Evolutionary conservation across 257 asterid species (phyloP).

Genomic region (Gentiana straminea): DNA sequence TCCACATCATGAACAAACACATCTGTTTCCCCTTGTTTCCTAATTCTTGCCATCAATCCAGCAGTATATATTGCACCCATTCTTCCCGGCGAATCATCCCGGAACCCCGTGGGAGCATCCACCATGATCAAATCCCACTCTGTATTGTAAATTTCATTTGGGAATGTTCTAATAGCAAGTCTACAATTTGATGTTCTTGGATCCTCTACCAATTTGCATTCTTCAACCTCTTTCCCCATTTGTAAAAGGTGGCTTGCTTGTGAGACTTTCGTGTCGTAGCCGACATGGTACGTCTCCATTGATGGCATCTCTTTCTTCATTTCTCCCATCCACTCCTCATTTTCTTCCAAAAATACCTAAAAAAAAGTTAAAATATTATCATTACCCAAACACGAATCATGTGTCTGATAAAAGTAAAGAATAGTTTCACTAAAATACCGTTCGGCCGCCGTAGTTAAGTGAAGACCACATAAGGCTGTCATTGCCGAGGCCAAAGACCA

Average conservation of each 20-base stretch:
- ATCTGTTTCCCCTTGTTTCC: constrained; percentile 55
- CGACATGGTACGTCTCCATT: constrained; percentile 55
- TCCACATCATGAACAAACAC: constrained; percentile 87
- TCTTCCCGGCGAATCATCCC: constrained; percentile 66
- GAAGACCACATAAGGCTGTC: constrained; percentile 88
- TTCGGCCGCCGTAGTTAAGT: constrained; percentile 73
- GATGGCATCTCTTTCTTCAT: constrained; percentile 43
- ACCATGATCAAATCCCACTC: constrained; percentile 93
- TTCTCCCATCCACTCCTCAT: constrained; percentile 46
- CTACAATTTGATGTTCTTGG: constrained; percentile 66
- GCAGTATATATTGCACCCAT: constrained; percentile 85
- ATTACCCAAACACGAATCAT: too few species aligned
- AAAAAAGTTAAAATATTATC: too few species aligned
- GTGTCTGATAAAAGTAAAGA: too few species aligned
- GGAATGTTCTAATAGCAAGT: constrained; percentile 45
- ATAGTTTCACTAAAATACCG: constrained; percentile 14
- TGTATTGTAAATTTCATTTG: constrained; percentile 37
- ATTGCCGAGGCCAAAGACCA: constrained; percentile 69
- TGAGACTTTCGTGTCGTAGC: constrained; percentile 41
- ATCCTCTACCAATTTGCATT: constrained; percentile 45
- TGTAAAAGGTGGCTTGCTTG: constrained; percentile 58
- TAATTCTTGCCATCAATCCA: constrained; percentile 68
- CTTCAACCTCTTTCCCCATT: constrained; percentile 22
- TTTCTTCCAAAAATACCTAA: constrained; percentile 55
- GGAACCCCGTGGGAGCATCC: constrained; percentile 79